Evolutionary conservation across 352 stramenopile species (phyloP).

Genomic region (Lagenidium giganteum): DNA sequence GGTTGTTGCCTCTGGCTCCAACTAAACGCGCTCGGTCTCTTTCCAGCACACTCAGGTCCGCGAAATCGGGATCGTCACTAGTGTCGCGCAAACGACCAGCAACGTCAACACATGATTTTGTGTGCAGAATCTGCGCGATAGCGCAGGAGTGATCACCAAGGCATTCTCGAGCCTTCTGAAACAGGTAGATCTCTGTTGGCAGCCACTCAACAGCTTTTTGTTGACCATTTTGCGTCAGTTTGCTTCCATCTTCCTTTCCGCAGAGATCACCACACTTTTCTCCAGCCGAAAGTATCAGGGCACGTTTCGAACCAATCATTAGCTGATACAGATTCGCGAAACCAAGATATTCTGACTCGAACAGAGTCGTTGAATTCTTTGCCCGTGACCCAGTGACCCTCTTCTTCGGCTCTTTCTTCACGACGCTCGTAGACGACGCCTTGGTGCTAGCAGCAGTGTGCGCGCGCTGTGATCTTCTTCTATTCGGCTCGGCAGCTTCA

Average conservation of each 20-base stretch:
- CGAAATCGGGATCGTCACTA: neutral
- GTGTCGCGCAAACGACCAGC: constrained; percentile 8
- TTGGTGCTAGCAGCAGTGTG: constrained; percentile 53
- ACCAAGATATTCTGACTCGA: constrained; percentile 57
- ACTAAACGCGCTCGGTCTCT: neutral
- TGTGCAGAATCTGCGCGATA: constrained; percentile 28
- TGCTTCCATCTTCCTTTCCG: no score
- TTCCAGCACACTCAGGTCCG: constrained; percentile 12
- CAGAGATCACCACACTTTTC: constrained; percentile 22
- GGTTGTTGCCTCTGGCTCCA: constrained; percentile 48
- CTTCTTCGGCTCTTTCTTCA: no score
- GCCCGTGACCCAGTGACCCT: constrained; percentile 23
- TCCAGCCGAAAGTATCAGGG: constrained; percentile 17
- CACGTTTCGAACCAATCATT: constrained; percentile 27
- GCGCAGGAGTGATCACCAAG: constrained; percentile 37
- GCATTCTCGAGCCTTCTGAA: no score
- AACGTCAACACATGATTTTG: constrained; percentile 40
- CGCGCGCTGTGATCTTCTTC: constrained; percentile 37
- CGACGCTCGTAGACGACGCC: constrained; percentile 24
- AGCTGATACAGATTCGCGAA: constrained; percentile 38
- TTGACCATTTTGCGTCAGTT: constrained; percentile 1
- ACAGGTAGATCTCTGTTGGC: constrained; percentile 29
- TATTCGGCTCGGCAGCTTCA: constrained; percentile 4
- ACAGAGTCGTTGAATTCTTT: no score
- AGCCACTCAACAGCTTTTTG: constrained; percentile 21